phyloP scores from a whole-genome alignment of 192 early-diverging fungal genomes.

The Physocladia obscura region DNA sequence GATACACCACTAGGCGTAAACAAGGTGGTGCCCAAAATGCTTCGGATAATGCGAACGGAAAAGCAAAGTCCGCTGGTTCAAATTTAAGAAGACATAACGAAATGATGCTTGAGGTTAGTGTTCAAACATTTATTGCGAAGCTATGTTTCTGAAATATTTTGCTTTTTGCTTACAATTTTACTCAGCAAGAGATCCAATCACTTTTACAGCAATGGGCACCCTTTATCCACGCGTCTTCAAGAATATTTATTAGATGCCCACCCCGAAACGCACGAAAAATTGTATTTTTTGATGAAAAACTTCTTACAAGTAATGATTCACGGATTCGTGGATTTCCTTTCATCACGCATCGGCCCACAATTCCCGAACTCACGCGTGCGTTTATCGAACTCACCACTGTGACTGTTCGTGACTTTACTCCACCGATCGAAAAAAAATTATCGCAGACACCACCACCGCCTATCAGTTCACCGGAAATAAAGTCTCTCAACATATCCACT shows the following conservation, averaged over 20 bases:
- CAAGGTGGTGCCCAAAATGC: slow-evolving; percentile 87
- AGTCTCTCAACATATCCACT: too few relatives aligned
- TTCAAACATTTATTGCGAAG: too few relatives aligned
- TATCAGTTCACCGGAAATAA: too few relatives aligned
- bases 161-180: background rate
- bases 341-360: slow-evolving; percentile 73
- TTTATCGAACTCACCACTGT: slow-evolving; percentile 65
- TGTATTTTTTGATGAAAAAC: slow-evolving; percentile 40
- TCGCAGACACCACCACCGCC: background rate
- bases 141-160: slow-evolving; percentile 11
- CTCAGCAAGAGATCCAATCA: slow-evolving; percentile 70
- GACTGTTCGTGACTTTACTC: slow-evolving; percentile 42
- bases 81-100: slow-evolving; percentile 90
- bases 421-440: background rate
- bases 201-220: slow-evolving; percentile 71
- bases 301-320: slow-evolving; percentile 39
- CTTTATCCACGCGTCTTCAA: slow-evolving; percentile 57
- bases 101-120: slow-evolving; percentile 65
- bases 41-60: slow-evolving; percentile 78
- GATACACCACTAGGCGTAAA: slow-evolving; percentile 94
- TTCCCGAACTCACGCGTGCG: slow-evolving; percentile 67
- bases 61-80: slow-evolving; percentile 85
- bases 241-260: slow-evolving; percentile 78
- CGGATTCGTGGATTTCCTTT: slow-evolving; percentile 73
- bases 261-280: slow-evolving; percentile 25